These are phyloP conservation scores for Acrodontium crateriforme DNA, from an alignment of 2,329 filamentous ascomycete species.

Conservation along the genomic window DNA sequence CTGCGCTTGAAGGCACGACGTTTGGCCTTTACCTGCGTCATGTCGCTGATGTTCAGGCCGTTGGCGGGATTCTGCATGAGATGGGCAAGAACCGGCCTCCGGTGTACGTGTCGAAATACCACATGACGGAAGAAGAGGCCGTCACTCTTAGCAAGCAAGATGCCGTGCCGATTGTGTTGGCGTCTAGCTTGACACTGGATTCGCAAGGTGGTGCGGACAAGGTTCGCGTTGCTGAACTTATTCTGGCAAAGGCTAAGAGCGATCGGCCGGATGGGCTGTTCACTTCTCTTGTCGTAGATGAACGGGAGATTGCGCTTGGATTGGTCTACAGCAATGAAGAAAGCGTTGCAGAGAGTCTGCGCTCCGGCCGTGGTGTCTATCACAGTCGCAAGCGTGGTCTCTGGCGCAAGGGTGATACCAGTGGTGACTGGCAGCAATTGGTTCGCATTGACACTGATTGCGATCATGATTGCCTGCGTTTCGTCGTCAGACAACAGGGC, in stretches of 20 bases:
- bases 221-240: conserved; percentile 55
- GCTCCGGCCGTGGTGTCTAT: conserved; percentile 74
- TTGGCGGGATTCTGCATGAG: conserved; percentile 35
- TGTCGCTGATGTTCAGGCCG: conserved; percentile 25
- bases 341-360: conserved; percentile 74
- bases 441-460: conserved; percentile 78
- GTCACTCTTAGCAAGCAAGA: conserved; percentile 30
- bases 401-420: conserved; percentile 94
- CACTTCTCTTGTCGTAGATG: conserved; percentile 82
- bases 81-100: conserved; percentile 35
- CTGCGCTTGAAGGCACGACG: conserved; percentile 30
- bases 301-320: conserved; percentile 69
- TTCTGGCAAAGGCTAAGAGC: conserved; percentile 62
- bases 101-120: conserved; percentile 37
- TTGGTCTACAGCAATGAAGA: conserved; percentile 90
- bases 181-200: conserved; percentile 54
- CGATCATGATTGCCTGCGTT: conserved; percentile 82
- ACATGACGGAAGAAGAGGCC: conserved; percentile 26
- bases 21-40: conserved; percentile 32
- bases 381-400: conserved; percentile 89
- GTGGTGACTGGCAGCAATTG: conserved; percentile 84
- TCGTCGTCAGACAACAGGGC: conserved; percentile 79
- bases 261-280: conserved; percentile 75
- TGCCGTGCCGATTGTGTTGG: conserved; percentile 59
- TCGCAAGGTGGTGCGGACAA: conserved; percentile 42